These are phyloP conservation scores for Phellopilus nigrolimitatus DNA, from an alignment of 1,284 basidiomycete genomes.

Conservation along the genomic window DNA sequence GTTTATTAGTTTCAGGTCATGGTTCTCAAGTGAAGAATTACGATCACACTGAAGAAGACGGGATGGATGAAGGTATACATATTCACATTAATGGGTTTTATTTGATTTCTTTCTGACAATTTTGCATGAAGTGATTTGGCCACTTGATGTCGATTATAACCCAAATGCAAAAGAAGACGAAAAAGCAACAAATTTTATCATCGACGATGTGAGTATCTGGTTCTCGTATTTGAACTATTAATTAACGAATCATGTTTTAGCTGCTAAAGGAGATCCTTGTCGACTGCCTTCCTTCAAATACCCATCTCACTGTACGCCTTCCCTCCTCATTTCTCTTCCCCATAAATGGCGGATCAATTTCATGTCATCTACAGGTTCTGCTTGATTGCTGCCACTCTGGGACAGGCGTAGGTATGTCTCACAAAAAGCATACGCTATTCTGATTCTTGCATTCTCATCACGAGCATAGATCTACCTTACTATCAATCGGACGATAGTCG, in stretches of 20 bases:
- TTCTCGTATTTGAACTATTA: too few species aligned
- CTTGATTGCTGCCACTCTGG: conserved; percentile 22
- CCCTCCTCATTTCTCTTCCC: not conserved
- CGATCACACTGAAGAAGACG: conserved; percentile 18
- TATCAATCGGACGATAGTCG: conserved; percentile 2
- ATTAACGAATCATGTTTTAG: not conserved
- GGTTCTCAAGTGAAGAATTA: conserved; percentile 18
- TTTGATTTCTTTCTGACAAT: not conserved
- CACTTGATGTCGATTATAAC: conserved; percentile 13
- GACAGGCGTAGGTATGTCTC: conserved; percentile 17
- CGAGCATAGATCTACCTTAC: conserved; percentile 7
- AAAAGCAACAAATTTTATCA: conserved; percentile 11
- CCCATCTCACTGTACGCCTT: conserved; percentile 19
- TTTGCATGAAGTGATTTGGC: conserved; percentile 17
- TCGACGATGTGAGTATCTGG: conserved; percentile 19
- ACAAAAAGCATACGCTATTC: not conserved
- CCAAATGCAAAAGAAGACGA: not conserved
- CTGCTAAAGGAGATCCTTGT: conserved; percentile 16
- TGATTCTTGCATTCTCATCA: not conserved
- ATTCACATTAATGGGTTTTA: not conserved
- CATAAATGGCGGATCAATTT: not conserved
- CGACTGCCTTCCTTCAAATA: conserved; percentile 16
- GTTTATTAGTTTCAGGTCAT: conserved; percentile 20
- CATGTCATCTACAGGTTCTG: conserved; percentile 16
- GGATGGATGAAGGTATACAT: conserved; percentile 19